phyloP scores from a whole-genome alignment of 306 rosid genomes.

The Medicago ruthenica region DNA sequence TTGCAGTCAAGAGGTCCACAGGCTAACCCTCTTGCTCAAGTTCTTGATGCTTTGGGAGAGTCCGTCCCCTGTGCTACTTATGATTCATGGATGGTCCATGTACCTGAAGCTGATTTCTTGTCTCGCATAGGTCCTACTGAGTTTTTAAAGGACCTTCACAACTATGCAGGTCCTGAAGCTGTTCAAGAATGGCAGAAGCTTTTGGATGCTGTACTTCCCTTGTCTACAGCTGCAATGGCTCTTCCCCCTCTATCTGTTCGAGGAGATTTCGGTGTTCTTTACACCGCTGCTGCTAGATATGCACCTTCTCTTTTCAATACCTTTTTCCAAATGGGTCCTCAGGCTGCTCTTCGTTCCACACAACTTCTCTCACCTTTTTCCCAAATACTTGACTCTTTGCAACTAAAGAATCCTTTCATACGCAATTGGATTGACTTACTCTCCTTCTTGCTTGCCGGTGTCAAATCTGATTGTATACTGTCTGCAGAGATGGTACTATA shows the following conservation, averaged over 20 bases:
- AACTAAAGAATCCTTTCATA: slow-evolving; percentile 76
- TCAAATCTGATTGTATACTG: slow-evolving; percentile 75
- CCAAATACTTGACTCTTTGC: slow-evolving; percentile 76
- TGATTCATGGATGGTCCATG: slow-evolving; percentile 95
- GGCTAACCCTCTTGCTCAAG: slow-evolving; percentile 94
- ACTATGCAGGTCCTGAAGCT: slow-evolving; percentile 75
- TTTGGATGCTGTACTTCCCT: slow-evolving; percentile 87
- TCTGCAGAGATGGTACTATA: slow-evolving; percentile 91
- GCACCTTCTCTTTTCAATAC: slow-evolving; percentile 84
- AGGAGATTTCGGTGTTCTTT: slow-evolving; percentile 85
- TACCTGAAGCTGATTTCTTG: slow-evolving; percentile 88
- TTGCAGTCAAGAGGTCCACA: slow-evolving; percentile 92
- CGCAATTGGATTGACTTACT: slow-evolving; percentile 89
- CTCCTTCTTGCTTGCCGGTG: slow-evolving; percentile 96
- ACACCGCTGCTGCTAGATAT: slow-evolving; percentile 92
- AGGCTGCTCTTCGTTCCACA: slow-evolving; percentile 78
- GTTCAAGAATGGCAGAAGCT: slow-evolving; percentile 87
- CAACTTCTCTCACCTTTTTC: slow-evolving; percentile 90
- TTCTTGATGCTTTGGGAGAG: slow-evolving; percentile 86
- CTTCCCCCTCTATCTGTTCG: slow-evolving; percentile 92
- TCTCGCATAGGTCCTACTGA: slow-evolving; percentile 95
- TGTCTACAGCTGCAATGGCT: slow-evolving; percentile 91
- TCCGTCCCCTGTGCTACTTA: slow-evolving; percentile 77
- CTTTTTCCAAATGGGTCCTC: slow-evolving; percentile 87
- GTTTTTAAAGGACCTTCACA: slow-evolving; percentile 88